Percentiles rank a stretch among this genome's conserved stretches.
Evolutionary conservation across 192 early-diverging fungal species (phyloP).

Genomic region (Coemansia sp.): DNA sequence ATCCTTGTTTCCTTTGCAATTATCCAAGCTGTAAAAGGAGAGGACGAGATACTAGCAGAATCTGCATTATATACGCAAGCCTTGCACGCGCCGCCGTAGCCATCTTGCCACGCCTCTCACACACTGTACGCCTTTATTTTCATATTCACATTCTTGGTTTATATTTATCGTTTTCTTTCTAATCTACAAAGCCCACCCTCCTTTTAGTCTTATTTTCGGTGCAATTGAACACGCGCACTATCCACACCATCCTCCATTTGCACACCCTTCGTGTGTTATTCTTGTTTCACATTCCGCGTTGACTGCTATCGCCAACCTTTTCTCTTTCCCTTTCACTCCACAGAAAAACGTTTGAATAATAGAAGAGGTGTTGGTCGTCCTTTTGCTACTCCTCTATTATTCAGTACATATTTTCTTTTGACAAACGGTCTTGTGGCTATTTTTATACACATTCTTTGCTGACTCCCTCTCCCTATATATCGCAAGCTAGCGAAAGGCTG

Average conservation of each 20-base stretch:
- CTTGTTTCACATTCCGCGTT: conserved; percentile 2
- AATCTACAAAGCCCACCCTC: neutral
- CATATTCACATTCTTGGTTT: conserved; percentile 1
- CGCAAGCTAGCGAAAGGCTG: too few relatives aligned
- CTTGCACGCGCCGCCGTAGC: neutral
- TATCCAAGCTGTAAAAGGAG: neutral
- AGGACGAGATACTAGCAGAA: neutral
- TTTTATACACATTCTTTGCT: conserved; percentile 5
- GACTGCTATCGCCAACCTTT: neutral
- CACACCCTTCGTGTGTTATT: neutral
- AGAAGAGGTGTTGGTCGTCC: neutral
- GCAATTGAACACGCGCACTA: neutral
- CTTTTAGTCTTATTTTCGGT: neutral
- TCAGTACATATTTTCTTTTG: neutral
- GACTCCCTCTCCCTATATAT: too few relatives aligned
- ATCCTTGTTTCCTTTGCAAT: neutral
- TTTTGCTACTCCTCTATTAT: neutral
- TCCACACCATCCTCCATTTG: neutral
- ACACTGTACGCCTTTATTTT: conserved; percentile 4
- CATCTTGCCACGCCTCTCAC: neutral
- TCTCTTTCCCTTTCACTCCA: neutral
- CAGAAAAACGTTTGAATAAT: neutral
- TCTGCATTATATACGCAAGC: neutral
- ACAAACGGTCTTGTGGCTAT: neutral
- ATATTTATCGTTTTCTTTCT: neutral